Conservation (phyloP, 2,329 filamentous ascomycete genomes). For the Colletotrichum tanaceti region DNA sequence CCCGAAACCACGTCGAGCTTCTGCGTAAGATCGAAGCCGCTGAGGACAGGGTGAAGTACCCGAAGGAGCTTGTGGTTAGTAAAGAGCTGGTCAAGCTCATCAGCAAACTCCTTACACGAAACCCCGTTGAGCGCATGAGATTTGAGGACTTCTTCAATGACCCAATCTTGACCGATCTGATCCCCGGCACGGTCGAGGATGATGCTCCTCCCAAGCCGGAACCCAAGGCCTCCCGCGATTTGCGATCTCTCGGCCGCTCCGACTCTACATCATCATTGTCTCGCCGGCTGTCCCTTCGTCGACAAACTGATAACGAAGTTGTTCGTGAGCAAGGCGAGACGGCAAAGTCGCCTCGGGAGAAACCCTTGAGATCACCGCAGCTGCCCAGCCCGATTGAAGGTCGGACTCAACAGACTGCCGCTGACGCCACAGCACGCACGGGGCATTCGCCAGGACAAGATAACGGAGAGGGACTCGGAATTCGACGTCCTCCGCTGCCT, state of each 20-base stretch:
- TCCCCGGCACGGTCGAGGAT: constrained; percentile 84
- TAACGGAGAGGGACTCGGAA: constrained; percentile 61
- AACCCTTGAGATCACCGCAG: constrained; percentile 56
- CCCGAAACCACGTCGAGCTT: constrained; percentile 93
- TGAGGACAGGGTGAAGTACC: constrained; percentile 87
- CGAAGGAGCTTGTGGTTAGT: constrained; percentile 76
- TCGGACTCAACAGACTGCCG: constrained; percentile 47
- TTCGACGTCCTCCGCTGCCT: constrained; percentile 60
- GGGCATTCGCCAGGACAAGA: constrained; percentile 61
- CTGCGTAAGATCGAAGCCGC: constrained; percentile 90
- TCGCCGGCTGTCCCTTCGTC: constrained; percentile 54
- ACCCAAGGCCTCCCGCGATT: constrained; percentile 50
- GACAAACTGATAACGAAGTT: constrained; percentile 54
- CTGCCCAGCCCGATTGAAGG: constrained; percentile 47
- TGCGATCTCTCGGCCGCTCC: constrained; percentile 45
- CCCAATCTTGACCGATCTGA: constrained; percentile 76
- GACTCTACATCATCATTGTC: constrained; percentile 47
- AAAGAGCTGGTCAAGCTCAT: constrained; percentile 84
- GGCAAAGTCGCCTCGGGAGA: constrained; percentile 57
- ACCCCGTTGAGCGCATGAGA: constrained; percentile 83
- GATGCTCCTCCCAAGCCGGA: constrained; percentile 66
- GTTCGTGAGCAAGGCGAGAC: constrained; percentile 50
- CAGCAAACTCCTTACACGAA: constrained; percentile 83
- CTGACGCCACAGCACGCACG: constrained; percentile 46
- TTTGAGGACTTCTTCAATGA: constrained; percentile 89